phyloP scores from a whole-genome alignment of 2,329 filamentous ascomycete species.

The Botrytis cinerea region DNA sequence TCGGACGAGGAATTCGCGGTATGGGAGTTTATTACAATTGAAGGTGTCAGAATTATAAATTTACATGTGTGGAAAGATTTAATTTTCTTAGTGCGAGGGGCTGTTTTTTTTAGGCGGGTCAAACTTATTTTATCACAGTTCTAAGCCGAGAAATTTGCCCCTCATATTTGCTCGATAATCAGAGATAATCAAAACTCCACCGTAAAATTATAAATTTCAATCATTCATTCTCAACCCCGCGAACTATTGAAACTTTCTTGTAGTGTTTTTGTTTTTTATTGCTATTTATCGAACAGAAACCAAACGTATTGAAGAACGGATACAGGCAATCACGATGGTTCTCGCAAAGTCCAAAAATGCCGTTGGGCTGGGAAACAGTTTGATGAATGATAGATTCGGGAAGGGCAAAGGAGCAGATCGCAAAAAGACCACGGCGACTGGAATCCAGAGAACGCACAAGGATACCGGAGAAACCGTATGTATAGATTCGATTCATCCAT shows the following conservation, averaged over 20 bases:
- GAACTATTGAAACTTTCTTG: slow-evolving; percentile 1
- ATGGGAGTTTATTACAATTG: neutral
- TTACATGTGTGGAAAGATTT: slow-evolving; percentile 25
- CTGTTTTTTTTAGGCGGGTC: slow-evolving; percentile 30
- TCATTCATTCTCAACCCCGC: neutral
- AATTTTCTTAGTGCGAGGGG: slow-evolving; percentile 22
- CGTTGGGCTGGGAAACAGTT: slow-evolving; percentile 91
- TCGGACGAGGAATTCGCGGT: neutral
- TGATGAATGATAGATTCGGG: slow-evolving; percentile 99
- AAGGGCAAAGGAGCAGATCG: slow-evolving; percentile 85
- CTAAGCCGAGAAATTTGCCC: slow-evolving; percentile 24
- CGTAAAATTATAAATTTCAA: slow-evolving; percentile 41
- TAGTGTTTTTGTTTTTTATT: neutral
- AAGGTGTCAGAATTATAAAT: slow-evolving; percentile 13
- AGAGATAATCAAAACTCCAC: slow-evolving; percentile 27
- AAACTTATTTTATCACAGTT: slow-evolving; percentile 10
- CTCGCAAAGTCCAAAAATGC: slow-evolving; percentile 92
- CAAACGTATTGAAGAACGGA: neutral
- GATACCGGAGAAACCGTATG: slow-evolving; percentile 73
- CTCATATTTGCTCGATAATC: slow-evolving; percentile 33
- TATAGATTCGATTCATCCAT: neutral
- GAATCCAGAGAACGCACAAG: slow-evolving; percentile 66
- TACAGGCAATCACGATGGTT: slow-evolving; percentile 54
- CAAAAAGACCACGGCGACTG: slow-evolving; percentile 65
- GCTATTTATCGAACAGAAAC: neutral